Base-by-base conservation (phyloP, 352 stramenopile species). In the Peronospora destructor region DNA sequence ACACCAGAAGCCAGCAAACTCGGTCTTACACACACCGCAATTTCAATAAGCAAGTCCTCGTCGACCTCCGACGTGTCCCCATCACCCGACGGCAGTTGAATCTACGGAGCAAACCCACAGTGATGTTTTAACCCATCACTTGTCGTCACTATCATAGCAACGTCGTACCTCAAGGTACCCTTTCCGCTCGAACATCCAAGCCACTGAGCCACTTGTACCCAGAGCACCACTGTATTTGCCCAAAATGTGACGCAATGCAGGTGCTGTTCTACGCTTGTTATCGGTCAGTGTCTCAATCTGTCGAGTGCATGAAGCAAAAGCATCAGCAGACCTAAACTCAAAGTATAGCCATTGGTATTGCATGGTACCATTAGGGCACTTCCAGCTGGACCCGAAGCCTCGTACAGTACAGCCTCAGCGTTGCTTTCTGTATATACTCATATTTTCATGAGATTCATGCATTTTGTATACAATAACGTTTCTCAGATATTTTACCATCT, bases 171-270 rank as follows among this genome's bases (percentile, higher is more conserved):
- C 77, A 21, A 91, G 56, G 56, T 89, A 91, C 9, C 81, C 81
- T 58, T 91, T 91, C 62, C 64, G 76, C 49, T 89, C 76, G 45
- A 88, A 91, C 77, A 88, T 89, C 81, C 81, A 91, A 6, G 78
- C 72, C 10, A 91, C 80, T 6, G 80, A 89, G 32, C 80, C 76
- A 44, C 66, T 91, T n/a, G 75, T 87, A 23, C 76, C 80, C 17
- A 91, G 52, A 37, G 66, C 62, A 36, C 81, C 77, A 33, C 64
- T 66, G 57, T 81, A 61, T 48, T 91, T 89, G 68, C 73, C 70
- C 44, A 89, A 41, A 34, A 88, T 80, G 53, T 88, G 73, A 28
- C 77, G 81, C 38, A 91, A 56, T n/a, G 78, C 77, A 14, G 81
- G 81, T 28, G 81, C 81, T n/a, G 80, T 89, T 33, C 81, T 72